Evolutionary conservation across 202 grass and related monocot genomes (phyloP).

Genomic region (Zoysia matrella): DNA sequence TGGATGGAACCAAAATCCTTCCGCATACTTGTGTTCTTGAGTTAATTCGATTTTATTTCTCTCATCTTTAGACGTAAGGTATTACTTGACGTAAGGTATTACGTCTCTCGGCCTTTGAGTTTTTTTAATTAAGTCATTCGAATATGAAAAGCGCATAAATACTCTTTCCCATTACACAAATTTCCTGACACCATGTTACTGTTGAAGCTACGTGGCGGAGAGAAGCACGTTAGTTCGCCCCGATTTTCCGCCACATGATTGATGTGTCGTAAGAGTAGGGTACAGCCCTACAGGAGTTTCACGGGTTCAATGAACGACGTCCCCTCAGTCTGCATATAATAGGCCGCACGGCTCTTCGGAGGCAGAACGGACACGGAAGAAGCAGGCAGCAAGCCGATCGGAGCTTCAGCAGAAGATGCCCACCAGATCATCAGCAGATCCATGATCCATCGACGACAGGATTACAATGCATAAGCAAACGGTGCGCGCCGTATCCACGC

Average conservation of each 20-base stretch:
- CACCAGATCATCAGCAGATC: background rate
- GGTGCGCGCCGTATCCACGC: conserved; percentile 3
- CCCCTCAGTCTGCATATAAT: background rate
- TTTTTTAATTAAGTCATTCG: too few species aligned
- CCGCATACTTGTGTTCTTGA: too few species aligned
- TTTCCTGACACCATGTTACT: background rate
- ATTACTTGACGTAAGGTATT: too few species aligned
- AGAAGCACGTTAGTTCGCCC: background rate
- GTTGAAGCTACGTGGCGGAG: background rate
- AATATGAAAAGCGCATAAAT: too few species aligned
- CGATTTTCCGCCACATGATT: background rate
- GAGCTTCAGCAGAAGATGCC: conserved; percentile 3
- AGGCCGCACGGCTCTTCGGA: conserved; percentile 15
- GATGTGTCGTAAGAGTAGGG: conserved; percentile 2
- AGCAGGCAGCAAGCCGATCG: background rate
- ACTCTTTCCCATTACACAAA: too few species aligned
- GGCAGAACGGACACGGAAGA: conserved; percentile 5
- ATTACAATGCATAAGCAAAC: conserved; percentile 17
- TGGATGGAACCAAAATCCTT: too few species aligned
- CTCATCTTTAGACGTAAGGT: too few species aligned
- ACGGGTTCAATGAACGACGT: background rate
- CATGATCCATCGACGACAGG: background rate
- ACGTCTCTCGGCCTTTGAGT: too few species aligned
- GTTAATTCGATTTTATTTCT: too few species aligned
- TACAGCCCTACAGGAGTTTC: background rate